Percentiles rank a stretch among this genome's conserved stretches.
Conservation (phyloP, 331 rosid species). For the Acacia concinna region DNA sequence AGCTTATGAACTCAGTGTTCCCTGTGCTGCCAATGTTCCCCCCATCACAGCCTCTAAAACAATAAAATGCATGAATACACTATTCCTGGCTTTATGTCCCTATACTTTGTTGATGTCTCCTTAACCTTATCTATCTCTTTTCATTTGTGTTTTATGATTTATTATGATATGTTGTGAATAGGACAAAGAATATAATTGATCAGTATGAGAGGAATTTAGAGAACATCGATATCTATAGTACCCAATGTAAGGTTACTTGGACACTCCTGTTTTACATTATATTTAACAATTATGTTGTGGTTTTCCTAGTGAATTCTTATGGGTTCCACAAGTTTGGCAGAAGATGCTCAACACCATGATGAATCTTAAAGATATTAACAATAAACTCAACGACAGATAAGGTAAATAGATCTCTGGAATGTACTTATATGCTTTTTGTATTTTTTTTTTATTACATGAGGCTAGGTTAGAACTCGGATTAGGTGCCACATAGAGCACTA, state of each 20-base stretch:
- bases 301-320: neutral
- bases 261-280: neutral
- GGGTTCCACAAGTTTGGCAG: slow-evolving; percentile 33
- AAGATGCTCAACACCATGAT: slow-evolving; percentile 61
- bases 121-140: neutral
- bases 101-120: neutral
- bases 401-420: slow-evolving; percentile 37
- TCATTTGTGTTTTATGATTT: neutral
- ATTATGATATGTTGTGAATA: neutral
- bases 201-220: slow-evolving; percentile 52
- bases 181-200: slow-evolving; percentile 67
- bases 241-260: slow-evolving; percentile 63
- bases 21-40: slow-evolving; percentile 83
- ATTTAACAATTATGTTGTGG: neutral
- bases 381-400: slow-evolving; percentile 65
- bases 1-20: slow-evolving; percentile 86
- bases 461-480: too few relatives aligned
- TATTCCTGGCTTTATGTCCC: slow-evolving; percentile 44
- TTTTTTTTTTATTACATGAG: too few relatives aligned
- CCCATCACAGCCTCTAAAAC: slow-evolving; percentile 76
- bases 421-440: neutral
- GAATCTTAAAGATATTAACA: slow-evolving; percentile 63
- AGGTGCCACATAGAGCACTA: too few relatives aligned
- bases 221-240: slow-evolving; percentile 67
- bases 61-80: slow-evolving; percentile 63